A percentile compares a stretch with the other conserved stretches of the same genome.
Evolutionary conservation across 768 basidiomycete genomes (phyloP).

Genomic region (Hericium rajendrae): DNA sequence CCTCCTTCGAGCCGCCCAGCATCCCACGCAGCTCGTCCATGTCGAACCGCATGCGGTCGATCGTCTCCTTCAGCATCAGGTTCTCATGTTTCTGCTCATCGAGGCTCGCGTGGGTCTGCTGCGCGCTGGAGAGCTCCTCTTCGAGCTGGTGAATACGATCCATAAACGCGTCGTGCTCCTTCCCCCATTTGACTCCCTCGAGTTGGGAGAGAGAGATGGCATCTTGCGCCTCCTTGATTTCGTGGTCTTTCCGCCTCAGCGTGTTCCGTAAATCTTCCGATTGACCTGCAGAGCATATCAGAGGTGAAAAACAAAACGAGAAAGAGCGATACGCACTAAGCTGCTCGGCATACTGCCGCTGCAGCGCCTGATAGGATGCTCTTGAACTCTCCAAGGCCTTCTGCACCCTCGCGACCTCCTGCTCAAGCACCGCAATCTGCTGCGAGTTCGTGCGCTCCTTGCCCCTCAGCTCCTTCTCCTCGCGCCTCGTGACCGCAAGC

Average conservation of each 20-base stretch:
- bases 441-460: constrained; percentile 71
- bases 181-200: constrained; percentile 56
- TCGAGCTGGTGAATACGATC: constrained; percentile 64
- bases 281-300: constrained; percentile 34
- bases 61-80: constrained; percentile 87
- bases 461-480: constrained; percentile 84
- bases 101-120: constrained; percentile 61
- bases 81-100: constrained; percentile 96
- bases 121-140: constrained; percentile 56
- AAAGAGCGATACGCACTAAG: constrained; percentile 43
- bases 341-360: constrained; percentile 87
- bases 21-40: constrained; percentile 79
- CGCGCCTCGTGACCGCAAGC: constrained; percentile 69
- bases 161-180: constrained; percentile 65
- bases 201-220: constrained; percentile 46
- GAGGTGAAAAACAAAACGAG: background rate
- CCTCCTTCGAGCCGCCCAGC: constrained; percentile 26
- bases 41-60: constrained; percentile 89
- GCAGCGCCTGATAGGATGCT: constrained; percentile 62
- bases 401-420: constrained; percentile 68
- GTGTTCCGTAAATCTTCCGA: constrained; percentile 73
- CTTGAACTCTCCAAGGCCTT: constrained; percentile 68
- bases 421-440: constrained; percentile 64
- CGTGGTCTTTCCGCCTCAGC: constrained; percentile 66
- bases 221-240: constrained; percentile 58